Evolutionary conservation across 1,284 basidiomycete species (phyloP), one percentile per base, ranked within the genome.

Genomic region (Sporisorium iseilematis-ciliati): DNA sequence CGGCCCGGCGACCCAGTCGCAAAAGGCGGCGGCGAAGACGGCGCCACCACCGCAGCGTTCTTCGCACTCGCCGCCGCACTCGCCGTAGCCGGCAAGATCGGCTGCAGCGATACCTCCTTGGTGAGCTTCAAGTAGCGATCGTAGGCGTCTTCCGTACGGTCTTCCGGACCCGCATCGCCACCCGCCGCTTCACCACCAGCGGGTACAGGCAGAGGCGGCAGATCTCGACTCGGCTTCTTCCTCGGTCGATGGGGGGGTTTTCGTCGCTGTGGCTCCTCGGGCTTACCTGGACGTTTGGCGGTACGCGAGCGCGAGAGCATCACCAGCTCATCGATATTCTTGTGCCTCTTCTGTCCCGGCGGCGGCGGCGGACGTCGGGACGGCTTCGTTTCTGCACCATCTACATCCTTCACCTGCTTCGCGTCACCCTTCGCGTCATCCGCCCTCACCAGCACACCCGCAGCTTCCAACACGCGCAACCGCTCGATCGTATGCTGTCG

Each of bases 401-500:
- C 45, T 38, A 48, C n/a, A 16, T 41, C 25, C 20, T 25, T 21
- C 7, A 33, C 49, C 21, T 11, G 20, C 8, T 46, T 57, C 50
- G 18, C 4, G 63, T 62, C 46, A 1, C 6, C 38, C 5, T 54
- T 20, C 14, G 62, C 16, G 18, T 57, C 59, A 10, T 68, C 73
- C 10, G 65, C 63, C 76, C 91, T 90, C 54, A 96, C 88, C 62
- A 94, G 90, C 40, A 97, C 87, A 0, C 95, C 95, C 0, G 94
- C 94, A 0, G 93, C 93, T 82, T 94, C 91, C 16, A 97, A 87
- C 10, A 96, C 92, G 25, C 91, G 89, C 75, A 91, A 89, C 31
- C 93, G 88, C 83, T 95, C 94, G 20, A 89, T 87, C 65, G 91
- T 93, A 46, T 93, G 89, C 31, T 90, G 89, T 18, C 88, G 88